Percentiles rank a stretch among this genome's conserved stretches.
phyloP scores from a whole-genome alignment of 441 rosid genomes.

The Adansonia rubrostipa region DNA sequence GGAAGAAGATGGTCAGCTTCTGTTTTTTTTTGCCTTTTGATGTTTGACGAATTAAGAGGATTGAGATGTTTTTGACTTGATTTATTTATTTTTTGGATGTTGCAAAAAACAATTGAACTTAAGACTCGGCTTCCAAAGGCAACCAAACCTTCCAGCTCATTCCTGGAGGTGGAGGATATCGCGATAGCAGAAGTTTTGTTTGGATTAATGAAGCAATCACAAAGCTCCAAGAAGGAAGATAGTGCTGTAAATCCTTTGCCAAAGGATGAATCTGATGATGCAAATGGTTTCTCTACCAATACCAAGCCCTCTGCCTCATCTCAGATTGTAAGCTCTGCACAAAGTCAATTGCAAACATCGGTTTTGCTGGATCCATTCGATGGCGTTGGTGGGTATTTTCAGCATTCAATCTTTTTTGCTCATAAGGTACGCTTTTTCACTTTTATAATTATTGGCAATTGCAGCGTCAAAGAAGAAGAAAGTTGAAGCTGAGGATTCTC shows the following conservation, averaged over 20 bases:
- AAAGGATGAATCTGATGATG: constrained; percentile 43
- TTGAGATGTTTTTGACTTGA: background rate
- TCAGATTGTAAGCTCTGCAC: constrained; percentile 29
- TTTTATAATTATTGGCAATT: constrained; percentile 11
- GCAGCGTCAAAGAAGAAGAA: constrained; percentile 36
- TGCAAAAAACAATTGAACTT: constrained; percentile 47
- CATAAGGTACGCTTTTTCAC: background rate
- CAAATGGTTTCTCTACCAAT: constrained; percentile 28
- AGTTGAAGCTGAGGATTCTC: constrained; percentile 34
- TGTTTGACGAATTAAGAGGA: background rate
- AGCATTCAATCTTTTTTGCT: background rate
- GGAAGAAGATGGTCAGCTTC: constrained; percentile 45
- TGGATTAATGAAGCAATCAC: constrained; percentile 57
- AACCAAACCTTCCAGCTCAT: constrained; percentile 42
- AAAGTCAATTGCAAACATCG: constrained; percentile 12
- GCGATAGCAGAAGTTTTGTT: constrained; percentile 71
- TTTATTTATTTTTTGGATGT: constrained; percentile 9
- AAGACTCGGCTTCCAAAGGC: constrained; percentile 50
- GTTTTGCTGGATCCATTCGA: constrained; percentile 26
- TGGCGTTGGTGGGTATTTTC: constrained; percentile 25
- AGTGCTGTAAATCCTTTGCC: constrained; percentile 18
- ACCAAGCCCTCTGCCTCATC: constrained; percentile 30
- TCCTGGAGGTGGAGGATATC: constrained; percentile 47
- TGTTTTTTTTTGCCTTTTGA: background rate
- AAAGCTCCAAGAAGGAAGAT: constrained; percentile 38